Evolutionary conservation across 73 alveolate genomes (phyloP).

Genomic region (Paramecium biaurelia): DNA sequence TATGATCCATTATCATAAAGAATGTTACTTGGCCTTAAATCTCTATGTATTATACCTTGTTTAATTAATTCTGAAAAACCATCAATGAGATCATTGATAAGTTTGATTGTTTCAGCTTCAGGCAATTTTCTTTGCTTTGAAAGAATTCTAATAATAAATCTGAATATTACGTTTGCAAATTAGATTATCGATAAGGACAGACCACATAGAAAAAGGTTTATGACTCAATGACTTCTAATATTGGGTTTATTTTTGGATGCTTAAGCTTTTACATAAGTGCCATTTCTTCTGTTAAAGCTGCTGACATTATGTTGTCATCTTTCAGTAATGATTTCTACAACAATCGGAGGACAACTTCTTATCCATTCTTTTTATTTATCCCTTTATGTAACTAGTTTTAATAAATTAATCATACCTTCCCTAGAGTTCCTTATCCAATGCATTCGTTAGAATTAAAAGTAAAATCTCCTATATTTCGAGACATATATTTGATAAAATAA

Average conservation of each 20-base stretch:
- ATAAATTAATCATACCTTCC: background rate
- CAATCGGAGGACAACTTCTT: background rate
- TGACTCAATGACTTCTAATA: background rate
- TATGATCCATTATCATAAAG: conserved; percentile 13
- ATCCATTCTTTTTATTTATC: background rate
- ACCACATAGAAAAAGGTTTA: background rate
- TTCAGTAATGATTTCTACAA: background rate
- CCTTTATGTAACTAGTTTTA: background rate
- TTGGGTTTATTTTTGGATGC: background rate
- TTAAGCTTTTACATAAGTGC: background rate
- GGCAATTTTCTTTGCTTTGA: background rate
- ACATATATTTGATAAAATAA: background rate
- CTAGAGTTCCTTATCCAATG: background rate
- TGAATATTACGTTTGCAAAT: background rate
- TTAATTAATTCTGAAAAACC: background rate
- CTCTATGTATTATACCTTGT: conserved; percentile 54
- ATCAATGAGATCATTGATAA: background rate
- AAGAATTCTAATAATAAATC: background rate
- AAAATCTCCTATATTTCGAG: background rate
- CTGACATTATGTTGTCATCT: background rate
- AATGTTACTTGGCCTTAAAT: conserved; percentile 51
- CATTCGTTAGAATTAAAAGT: background rate
- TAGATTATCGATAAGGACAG: background rate
- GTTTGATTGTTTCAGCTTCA: background rate
- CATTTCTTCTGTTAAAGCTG: conserved; percentile 7